Base-by-base conservation (phyloP, 768 basidiomycete genomes). In the Pulveroboletus sp. region DNA sequence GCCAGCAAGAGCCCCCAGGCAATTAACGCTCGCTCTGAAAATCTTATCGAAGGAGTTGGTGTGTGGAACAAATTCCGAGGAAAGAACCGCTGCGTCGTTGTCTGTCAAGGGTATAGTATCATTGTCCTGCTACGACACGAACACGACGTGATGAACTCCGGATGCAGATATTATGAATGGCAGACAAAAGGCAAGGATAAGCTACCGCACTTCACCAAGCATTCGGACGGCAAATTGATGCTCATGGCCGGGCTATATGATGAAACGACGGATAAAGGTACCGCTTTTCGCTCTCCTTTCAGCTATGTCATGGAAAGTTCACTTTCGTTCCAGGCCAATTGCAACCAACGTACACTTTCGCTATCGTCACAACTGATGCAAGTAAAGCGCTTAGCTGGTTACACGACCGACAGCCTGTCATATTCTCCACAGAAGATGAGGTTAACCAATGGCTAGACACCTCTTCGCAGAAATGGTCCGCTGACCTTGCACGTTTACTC, bases 161-260 rank as follows among this genome's bases (percentile, higher is more conserved):
- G 19, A 19, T 12, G 24, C 35, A 91, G 91, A 25, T 97, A 97
- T 66, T 97, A 91, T 63, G 95, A 99, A 68, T 97, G 95, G 95
- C 75, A 90, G 35, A 86, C 83, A 48, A 90, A 86, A 64, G 87
- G 85, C 43, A 87, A 84, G 60, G 75, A 80, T 35, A 88, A 87
- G 56, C 60, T 90, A 1, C 91, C 94, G 0, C 82, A 95, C 63
- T 94, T 92, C 58, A 84, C 80, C 32, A 88, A 84, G 59, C 81
- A 77, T 36, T 76, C 79, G 37, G 79, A 86, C 49, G 72, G 72
- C 19, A 72, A 69, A 43, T 57, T 94, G 4, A 81, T 97, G 77
- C 79, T 94, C 27, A 75, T 99, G 63, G 94, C 94, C 1, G 94
- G 93, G 2, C 69, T 97, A 1, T 97, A 89, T 60, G 94, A 97